Percentiles rank a stretch among this genome's conserved stretches.
Evolutionary conservation across 2,329 filamentous ascomycete species (phyloP).

Genomic region (Tolypocladium album): DNA sequence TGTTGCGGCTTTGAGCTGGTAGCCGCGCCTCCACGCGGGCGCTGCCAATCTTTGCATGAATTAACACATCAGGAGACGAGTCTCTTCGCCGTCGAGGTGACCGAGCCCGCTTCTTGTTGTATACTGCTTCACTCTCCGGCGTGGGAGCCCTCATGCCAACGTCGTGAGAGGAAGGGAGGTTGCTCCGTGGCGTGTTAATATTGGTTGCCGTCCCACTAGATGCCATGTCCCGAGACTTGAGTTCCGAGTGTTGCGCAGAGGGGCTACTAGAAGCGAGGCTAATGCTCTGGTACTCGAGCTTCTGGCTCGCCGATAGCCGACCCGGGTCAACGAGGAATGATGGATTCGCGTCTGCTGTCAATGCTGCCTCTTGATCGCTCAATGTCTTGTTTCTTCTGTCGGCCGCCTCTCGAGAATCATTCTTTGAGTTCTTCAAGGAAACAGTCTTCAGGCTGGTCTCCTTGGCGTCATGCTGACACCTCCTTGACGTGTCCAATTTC

Average conservation of each 20-base stretch:
- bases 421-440: conserved; percentile 11
- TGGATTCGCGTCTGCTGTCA: conserved; percentile 13
- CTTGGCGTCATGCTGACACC: conserved; percentile 9
- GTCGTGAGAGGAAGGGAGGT: conserved; percentile 13
- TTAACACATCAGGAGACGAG: conserved; percentile 10
- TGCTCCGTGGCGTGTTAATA: conserved; percentile 22
- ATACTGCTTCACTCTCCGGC: conserved; percentile 3
- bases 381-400: conserved; percentile 1
- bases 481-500: conserved; percentile 7
- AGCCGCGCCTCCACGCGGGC: neutral
- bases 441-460: conserved; percentile 14
- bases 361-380: conserved; percentile 2
- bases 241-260: conserved; percentile 1
- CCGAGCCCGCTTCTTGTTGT: neutral
- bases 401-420: conserved; percentile 4
- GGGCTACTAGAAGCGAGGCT: conserved; percentile 8
- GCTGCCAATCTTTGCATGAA: neutral
- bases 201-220: conserved; percentile 25
- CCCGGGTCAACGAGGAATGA: conserved; percentile 23
- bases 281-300: conserved; percentile 21
- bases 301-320: conserved; percentile 24
- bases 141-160: conserved; percentile 9
- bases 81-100: neutral
- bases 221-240: conserved; percentile 4
- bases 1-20: neutral